These are phyloP conservation scores for Martensiomyces pterosporus DNA, from an alignment of 192 early-diverging fungal genomes.

Conservation along the genomic window DNA sequence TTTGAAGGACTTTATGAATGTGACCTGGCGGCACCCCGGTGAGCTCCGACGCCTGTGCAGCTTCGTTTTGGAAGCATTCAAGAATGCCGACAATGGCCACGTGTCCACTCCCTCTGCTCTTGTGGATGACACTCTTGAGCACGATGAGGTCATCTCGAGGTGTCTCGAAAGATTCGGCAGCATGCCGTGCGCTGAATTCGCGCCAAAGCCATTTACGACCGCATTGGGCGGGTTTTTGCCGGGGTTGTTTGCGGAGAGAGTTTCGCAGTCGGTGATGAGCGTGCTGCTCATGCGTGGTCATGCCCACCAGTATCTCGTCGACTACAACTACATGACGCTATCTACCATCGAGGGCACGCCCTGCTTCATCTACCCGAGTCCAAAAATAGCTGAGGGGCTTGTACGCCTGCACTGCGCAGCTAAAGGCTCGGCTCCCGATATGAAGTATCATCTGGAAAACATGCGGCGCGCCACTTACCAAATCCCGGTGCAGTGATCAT, in stretches of 20 bases:
- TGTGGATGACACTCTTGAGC: too few relatives aligned
- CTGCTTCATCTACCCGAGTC: conserved; percentile 12
- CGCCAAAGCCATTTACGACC: conserved; percentile 10
- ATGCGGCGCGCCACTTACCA: too few relatives aligned
- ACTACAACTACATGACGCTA: conserved; percentile 13
- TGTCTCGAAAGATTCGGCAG: background rate
- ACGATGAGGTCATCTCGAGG: background rate
- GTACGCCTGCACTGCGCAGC: too few relatives aligned
- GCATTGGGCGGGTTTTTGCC: too few relatives aligned
- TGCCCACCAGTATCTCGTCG: background rate
- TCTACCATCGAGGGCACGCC: background rate
- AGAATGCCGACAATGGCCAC: too few relatives aligned
- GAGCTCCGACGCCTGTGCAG: conserved; percentile 9
- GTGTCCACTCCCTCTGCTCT: too few relatives aligned
- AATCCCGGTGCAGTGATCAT: too few relatives aligned
- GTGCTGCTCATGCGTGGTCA: background rate
- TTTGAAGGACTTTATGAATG: conserved; percentile 11
- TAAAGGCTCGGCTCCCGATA: too few relatives aligned
- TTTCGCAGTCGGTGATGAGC: conserved; percentile 3
- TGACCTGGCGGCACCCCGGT: conserved; percentile 17
- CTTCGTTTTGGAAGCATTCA: background rate
- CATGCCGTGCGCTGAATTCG: conserved; percentile 3
- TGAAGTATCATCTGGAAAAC: too few relatives aligned
- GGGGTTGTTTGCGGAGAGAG: background rate
- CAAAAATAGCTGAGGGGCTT: conserved; percentile 12